A percentile compares a stretch with the other conserved stretches of the same genome.
phyloP scores from a whole-genome alignment of 805 yeast genomes.

The Candida oleophila region DNA sequence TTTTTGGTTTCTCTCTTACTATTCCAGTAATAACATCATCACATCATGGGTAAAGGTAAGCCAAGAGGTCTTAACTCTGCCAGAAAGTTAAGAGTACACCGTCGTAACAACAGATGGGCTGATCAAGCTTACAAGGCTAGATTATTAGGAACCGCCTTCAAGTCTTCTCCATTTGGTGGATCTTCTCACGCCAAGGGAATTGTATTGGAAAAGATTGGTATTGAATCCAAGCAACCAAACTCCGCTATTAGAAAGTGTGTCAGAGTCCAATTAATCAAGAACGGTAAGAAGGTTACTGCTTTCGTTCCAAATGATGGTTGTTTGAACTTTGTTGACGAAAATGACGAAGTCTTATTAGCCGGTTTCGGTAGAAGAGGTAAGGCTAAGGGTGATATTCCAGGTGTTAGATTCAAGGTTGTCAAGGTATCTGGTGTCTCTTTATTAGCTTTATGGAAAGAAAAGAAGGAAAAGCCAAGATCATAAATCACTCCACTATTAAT shows the following conservation, averaged over 20 bases:
- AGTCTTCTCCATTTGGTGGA: constrained; percentile 99
- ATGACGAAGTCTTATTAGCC: constrained; percentile 98
- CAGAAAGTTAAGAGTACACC: constrained; percentile 99
- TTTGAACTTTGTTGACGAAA: constrained; percentile 99
- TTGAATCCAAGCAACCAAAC: constrained; percentile 99
- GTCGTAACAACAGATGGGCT: constrained; percentile 99
- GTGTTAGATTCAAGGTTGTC: constrained; percentile 99
- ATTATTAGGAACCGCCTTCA: constrained; percentile 99
- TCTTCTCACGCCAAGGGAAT: constrained; percentile 99
- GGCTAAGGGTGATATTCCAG: constrained; percentile 99
- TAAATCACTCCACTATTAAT: constrained; percentile 40
- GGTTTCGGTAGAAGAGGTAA: constrained; percentile 99
- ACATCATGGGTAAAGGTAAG: constrained; percentile 97
- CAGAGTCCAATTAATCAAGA: constrained; percentile 99
- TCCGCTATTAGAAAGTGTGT: constrained; percentile 99
- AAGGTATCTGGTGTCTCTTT: constrained; percentile 99
- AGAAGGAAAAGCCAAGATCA: constrained; percentile 99
- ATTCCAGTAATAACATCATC: constrained; percentile 19
- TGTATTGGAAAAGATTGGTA: constrained; percentile 98
- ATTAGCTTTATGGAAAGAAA: constrained; percentile 99
- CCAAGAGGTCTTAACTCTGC: constrained; percentile 99
- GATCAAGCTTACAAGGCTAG: constrained; percentile 97
- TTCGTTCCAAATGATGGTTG: constrained; percentile 99
- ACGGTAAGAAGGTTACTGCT: constrained; percentile 99
- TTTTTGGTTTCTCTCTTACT: constrained; percentile 8